Base-by-base conservation (phyloP, 129 eudicot species). In the Arctium minus region DNA sequence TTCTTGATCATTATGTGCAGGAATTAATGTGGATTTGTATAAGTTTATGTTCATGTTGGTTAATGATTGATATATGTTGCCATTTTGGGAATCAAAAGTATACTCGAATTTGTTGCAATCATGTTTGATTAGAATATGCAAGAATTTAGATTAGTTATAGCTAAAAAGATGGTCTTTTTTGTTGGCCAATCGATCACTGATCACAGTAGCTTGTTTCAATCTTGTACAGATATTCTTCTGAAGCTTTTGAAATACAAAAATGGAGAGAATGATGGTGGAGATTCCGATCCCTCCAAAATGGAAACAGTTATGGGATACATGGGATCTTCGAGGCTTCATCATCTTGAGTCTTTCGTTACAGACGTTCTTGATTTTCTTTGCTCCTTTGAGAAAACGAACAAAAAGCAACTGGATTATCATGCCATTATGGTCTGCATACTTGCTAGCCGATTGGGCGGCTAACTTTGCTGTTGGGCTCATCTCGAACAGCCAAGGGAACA, bases 381-480 rank as follows among this genome's bases (percentile, higher is more conserved):
- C 91, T 0, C 89, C 94, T 1, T 68, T 84, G 56, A 67, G 94
- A 79, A 88, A 86, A 30, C 69, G 89, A 65, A 53, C 67, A 3
- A 39, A 70, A 39, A 75, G 73, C 70, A 33, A 35, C 32, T 80
- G 81, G 86, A 12, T 86, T 9, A 79, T 82, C 27, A 70, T 79
- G 83, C 91, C 87, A 2, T 80, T 88, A 33, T 91, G 96, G 96
- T 86, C 90, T 0, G 88, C 91, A 0, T 89, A 89, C 80, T 67
- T 91, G 64, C 86, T 92, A 6, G 93, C 92, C 0, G 96, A 92
- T 39, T 86, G 85, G 89, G 89, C 86, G 0, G 92, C 96, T 69
- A 86, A 75, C 81, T 88, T 84, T 46, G 88, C 91, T 0, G 86
- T 90, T 12, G 94, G 92, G 32, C 84, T 83, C 6, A 86, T 88